Conservation (phyloP, 2,329 filamentous ascomycete genomes). For the Magnaporthales sp. region DNA sequence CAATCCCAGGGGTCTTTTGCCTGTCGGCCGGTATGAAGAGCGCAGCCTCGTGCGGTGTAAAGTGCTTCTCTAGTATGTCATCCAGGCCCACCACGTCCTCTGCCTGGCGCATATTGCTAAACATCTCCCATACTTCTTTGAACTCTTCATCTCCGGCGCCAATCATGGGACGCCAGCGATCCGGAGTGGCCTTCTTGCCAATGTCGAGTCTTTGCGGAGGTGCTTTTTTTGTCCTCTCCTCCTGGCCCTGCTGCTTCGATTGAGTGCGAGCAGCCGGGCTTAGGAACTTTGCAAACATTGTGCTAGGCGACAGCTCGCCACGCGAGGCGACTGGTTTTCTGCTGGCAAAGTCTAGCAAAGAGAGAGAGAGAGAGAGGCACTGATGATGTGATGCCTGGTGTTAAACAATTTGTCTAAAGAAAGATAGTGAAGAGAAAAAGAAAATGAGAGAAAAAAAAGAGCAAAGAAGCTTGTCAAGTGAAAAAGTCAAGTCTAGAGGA, state of each 20-base stretch:
- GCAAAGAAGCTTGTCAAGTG: not conserved
- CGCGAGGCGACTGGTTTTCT: not conserved
- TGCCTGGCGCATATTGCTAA: not conserved
- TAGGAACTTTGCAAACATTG: not conserved
- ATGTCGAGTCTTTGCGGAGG: not conserved
- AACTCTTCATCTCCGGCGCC: not conserved
- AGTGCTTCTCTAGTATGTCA: slow-evolving; percentile 2
- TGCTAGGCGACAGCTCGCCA: not conserved
- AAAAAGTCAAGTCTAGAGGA: not conserved
- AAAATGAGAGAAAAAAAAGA: not conserved
- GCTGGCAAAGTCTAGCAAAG: not conserved
- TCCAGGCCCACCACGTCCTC: not conserved
- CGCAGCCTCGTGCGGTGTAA: slow-evolving; percentile 4
- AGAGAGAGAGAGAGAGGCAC: not conserved
- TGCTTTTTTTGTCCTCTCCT: not conserved
- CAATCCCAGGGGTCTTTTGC: not conserved
- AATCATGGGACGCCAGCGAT: slow-evolving; percentile 1
- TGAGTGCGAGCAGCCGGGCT: not conserved
- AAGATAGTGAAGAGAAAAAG: not conserved
- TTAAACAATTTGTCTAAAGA: not conserved
- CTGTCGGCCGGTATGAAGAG: slow-evolving; percentile 1
- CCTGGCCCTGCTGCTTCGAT: not conserved
- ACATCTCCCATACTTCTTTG: not conserved
- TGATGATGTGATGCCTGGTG: not conserved
- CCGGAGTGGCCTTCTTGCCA: not conserved